These are phyloP conservation scores for Fusarium citri DNA, from an alignment of 2,329 filamentous ascomycete species.

Conservation along the genomic window DNA sequence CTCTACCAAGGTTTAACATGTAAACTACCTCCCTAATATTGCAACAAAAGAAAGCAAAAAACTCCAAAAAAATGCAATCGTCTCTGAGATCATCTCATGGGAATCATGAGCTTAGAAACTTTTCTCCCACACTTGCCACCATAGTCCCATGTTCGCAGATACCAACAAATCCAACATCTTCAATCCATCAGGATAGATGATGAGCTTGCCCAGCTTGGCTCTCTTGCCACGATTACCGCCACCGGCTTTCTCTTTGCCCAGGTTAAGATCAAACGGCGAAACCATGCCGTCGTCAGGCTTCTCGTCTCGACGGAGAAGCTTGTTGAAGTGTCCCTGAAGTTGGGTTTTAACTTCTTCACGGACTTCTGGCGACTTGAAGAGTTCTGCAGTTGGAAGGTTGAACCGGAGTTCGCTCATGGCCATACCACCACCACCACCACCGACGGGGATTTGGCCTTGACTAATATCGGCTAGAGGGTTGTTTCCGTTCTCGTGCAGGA, in stretches of 20 bases:
- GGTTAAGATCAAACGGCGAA: conserved; percentile 72
- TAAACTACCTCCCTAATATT: conserved; percentile 7
- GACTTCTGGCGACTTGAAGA: conserved; percentile 56
- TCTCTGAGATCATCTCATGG: not conserved
- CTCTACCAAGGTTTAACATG: conserved; percentile 29
- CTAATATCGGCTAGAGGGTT: conserved; percentile 59
- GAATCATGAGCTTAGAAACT: conserved; percentile 50
- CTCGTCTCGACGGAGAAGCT: conserved; percentile 53
- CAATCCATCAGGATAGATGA: conserved; percentile 87
- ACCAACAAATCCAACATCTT: conserved; percentile 97
- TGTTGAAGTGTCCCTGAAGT: conserved; percentile 58
- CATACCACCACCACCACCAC: conserved; percentile 26
- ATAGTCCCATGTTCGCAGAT: conserved; percentile 89
- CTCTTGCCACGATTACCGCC: conserved; percentile 87
- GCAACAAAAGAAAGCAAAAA: conserved; percentile 15
- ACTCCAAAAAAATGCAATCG: conserved; percentile 16
- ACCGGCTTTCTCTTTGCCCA: conserved; percentile 86
- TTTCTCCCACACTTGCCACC: conserved; percentile 89
- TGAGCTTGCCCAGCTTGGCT: conserved; percentile 93
- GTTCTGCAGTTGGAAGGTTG: conserved; percentile 76
- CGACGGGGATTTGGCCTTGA: conserved; percentile 48
- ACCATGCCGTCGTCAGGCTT: conserved; percentile 54
- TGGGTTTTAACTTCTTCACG: conserved; percentile 49
- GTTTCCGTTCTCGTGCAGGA: conserved; percentile 63
- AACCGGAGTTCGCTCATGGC: conserved; percentile 86